Evolutionary conservation across 2,329 filamentous ascomycete genomes (phyloP).

Genomic region (Diaporthe citri): DNA sequence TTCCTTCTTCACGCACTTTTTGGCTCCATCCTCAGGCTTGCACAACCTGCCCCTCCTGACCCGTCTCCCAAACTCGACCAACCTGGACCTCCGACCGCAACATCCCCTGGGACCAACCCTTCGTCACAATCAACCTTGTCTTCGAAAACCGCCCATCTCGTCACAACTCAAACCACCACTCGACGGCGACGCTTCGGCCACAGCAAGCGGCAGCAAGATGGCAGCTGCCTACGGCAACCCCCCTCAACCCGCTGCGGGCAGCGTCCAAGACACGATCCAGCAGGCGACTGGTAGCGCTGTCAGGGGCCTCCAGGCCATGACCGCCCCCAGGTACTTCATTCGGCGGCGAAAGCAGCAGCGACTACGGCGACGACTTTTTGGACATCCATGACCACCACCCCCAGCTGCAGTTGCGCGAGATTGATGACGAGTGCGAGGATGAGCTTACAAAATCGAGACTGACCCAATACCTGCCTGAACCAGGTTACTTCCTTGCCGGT

Average conservation of each 20-base stretch:
- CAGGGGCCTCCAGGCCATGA: constrained; percentile 5
- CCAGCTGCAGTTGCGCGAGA: constrained; percentile 36
- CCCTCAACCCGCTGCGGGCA: constrained; percentile 30
- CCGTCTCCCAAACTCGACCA: constrained; percentile 38
- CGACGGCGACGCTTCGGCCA: neutral
- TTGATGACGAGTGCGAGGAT: constrained; percentile 42
- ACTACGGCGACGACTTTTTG: constrained; percentile 24
- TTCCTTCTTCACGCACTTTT: constrained; percentile 81
- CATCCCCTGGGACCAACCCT: constrained; percentile 8
- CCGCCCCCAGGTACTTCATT: constrained; percentile 32
- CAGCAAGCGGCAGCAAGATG: constrained; percentile 20
- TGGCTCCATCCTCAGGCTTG: constrained; percentile 80
- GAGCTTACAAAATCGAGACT: constrained; percentile 63
- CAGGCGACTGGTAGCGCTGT: constrained; percentile 23
- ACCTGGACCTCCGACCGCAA: constrained; percentile 1
- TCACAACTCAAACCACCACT: constrained; percentile 35
- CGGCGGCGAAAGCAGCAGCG: constrained; percentile 13
- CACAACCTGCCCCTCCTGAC: constrained; percentile 50
- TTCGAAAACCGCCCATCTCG: constrained; percentile 37
- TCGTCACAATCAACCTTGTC: constrained; percentile 36
- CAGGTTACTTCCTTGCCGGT: constrained; percentile 98
- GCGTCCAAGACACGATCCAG: constrained; percentile 21
- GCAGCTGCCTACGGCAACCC: constrained; percentile 15
- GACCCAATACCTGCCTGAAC: constrained; percentile 80
- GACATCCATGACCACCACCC: constrained; percentile 34